Percentiles rank a stretch among this genome's conserved stretches.
Evolutionary conservation across 2,329 filamentous ascomycete species (phyloP).

Genomic region (Colletotrichum sp.): DNA sequence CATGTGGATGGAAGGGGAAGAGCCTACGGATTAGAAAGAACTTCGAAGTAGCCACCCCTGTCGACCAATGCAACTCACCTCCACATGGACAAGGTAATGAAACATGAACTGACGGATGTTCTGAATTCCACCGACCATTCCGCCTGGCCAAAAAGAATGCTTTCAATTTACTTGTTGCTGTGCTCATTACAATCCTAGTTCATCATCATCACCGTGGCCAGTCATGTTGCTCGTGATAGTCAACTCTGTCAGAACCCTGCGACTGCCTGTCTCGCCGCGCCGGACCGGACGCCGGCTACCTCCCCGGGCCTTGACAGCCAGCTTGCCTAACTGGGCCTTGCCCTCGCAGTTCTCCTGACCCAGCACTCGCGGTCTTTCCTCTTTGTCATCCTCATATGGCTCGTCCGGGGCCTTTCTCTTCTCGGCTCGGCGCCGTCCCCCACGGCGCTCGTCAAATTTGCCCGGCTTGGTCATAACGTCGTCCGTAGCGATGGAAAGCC

Average conservation of each 20-base stretch:
- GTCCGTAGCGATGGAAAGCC: neutral
- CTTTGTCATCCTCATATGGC: neutral
- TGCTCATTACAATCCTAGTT: conserved; percentile 8
- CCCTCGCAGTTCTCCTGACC: neutral
- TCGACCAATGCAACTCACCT: neutral
- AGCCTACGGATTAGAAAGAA: neutral
- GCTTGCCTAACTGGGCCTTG: neutral
- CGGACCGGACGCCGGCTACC: neutral
- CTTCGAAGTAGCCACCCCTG: neutral
- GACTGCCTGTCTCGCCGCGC: neutral
- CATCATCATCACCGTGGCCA: conserved; percentile 10
- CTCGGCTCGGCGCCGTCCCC: neutral
- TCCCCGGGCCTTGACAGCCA: neutral
- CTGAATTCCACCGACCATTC: neutral
- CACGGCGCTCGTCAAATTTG: neutral
- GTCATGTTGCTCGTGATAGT: neutral
- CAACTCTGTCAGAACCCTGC: neutral
- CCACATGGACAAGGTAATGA: conserved; percentile 13
- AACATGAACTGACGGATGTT: neutral
- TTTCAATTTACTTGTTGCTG: conserved; percentile 1
- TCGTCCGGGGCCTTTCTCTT: neutral
- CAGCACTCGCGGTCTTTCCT: neutral
- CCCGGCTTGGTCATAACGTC: neutral
- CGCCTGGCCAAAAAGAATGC: neutral
- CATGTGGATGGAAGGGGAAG: neutral